Conservation (phyloP, 192 early-diverging fungal genomes). For the Backusella mclennaniae region DNA sequence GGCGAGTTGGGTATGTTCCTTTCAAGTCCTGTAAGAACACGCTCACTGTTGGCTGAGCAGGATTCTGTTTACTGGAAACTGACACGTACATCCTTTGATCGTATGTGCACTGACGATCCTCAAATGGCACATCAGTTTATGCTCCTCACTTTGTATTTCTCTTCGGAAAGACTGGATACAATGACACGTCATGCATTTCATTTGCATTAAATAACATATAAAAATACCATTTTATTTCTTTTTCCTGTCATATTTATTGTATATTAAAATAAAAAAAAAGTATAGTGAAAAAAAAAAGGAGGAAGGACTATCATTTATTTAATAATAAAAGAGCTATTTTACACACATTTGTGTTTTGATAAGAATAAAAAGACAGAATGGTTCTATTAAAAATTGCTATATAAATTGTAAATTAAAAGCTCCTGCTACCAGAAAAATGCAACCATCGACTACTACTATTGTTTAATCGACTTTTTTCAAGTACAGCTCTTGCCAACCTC, state of each 20-base stretch:
- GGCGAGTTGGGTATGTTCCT: constrained; percentile 87
- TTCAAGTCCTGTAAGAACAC: constrained; percentile 30
- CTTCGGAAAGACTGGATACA: constrained; percentile 54
- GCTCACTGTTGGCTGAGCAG: constrained; percentile 59
- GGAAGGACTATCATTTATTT: neutral
- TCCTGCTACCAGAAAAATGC: constrained; percentile 7
- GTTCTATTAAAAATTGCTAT: neutral
- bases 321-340: neutral
- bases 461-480: neutral
- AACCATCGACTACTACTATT: constrained; percentile 19
- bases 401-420: constrained; percentile 5
- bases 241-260: neutral
- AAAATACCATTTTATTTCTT: neutral
- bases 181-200: constrained; percentile 42
- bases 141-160: constrained; percentile 70
- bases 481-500: neutral
- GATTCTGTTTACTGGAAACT: constrained; percentile 77
- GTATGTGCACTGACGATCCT: constrained; percentile 68
- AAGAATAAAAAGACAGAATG: neutral
- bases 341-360: neutral
- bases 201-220: constrained; percentile 17
- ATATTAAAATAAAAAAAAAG: neutral
- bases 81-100: constrained; percentile 60
- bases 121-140: constrained; percentile 74
- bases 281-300: neutral